Conservation (phyloP, 192 early-diverging fungal species). For the Coemansia sp. region DNA sequence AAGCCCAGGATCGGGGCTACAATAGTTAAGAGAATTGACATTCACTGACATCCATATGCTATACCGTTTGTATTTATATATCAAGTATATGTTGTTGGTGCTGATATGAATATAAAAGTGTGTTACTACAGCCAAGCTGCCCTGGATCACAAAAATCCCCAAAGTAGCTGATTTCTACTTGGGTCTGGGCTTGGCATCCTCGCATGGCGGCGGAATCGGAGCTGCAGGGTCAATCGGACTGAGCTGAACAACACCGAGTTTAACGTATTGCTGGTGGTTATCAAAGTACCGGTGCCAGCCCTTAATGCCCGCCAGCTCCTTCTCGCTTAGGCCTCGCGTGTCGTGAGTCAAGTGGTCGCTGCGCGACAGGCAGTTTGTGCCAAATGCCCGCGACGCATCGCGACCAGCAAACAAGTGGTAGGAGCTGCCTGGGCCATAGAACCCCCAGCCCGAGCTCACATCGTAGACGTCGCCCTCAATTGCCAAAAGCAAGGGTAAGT, state of each 20-base stretch:
- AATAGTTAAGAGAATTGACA: too few species aligned
- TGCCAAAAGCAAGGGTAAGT: conserved; percentile 86
- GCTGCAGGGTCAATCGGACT: conserved; percentile 80
- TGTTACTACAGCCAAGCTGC: too few species aligned
- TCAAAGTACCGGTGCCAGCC: conserved; percentile 90
- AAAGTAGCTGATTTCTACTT: neutral
- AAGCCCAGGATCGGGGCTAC: too few species aligned
- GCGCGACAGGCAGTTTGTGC: conserved; percentile 89
- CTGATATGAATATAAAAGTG: too few species aligned
- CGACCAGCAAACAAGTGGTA: conserved; percentile 90
- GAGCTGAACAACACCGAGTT: conserved; percentile 81
- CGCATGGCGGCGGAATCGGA: conserved; percentile 83
- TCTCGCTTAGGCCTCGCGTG: conserved; percentile 76
- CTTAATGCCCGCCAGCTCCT: conserved; percentile 74
- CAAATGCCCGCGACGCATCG: conserved; percentile 93
- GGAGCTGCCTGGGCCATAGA: conserved; percentile 78
- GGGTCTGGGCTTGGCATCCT: conserved; percentile 57
- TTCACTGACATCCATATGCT: too few species aligned
- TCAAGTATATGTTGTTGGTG: too few species aligned
- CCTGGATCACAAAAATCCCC: too few species aligned
- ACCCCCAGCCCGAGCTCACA: conserved; percentile 73
- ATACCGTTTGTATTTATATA: too few species aligned
- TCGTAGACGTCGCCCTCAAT: conserved; percentile 95
- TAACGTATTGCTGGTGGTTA: conserved; percentile 85
- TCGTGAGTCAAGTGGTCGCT: conserved; percentile 91